Conservation (phyloP, 768 basidiomycete genomes). For the Mycena capillaripes region DNA sequence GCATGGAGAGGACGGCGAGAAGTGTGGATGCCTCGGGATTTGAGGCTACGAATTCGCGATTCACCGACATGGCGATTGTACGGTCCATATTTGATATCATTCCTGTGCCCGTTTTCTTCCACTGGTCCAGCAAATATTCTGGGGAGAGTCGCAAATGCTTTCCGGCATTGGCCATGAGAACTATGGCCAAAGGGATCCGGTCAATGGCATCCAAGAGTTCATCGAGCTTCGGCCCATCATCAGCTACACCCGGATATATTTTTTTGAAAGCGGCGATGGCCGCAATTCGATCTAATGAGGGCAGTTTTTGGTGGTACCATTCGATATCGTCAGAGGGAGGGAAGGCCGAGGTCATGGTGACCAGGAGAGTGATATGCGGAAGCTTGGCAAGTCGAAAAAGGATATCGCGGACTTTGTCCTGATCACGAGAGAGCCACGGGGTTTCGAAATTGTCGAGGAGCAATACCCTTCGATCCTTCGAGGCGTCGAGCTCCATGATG, state of each 20-base stretch:
- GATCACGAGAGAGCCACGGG: neutral
- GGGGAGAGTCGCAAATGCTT: neutral
- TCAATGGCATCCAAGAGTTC: constrained; percentile 40
- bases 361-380: neutral
- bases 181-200: constrained; percentile 50
- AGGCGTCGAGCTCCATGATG: neutral
- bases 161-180: constrained; percentile 47
- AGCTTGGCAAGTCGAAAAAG: neutral
- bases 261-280: neutral
- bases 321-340: neutral
- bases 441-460: neutral
- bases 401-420: neutral
- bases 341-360: neutral
- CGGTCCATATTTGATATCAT: constrained; percentile 16
- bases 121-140: neutral
- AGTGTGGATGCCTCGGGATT: neutral
- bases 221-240: constrained; percentile 30
- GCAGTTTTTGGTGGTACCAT: neutral
- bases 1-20: constrained; percentile 37
- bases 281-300: neutral
- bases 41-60: neutral
- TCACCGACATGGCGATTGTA: constrained; percentile 4
- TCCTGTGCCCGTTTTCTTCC: constrained; percentile 4
- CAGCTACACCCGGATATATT: constrained; percentile 26
- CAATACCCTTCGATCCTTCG: neutral